Conservation (phyloP, 192 early-diverging fungal species). For the Allomyces javanicus region DNA sequence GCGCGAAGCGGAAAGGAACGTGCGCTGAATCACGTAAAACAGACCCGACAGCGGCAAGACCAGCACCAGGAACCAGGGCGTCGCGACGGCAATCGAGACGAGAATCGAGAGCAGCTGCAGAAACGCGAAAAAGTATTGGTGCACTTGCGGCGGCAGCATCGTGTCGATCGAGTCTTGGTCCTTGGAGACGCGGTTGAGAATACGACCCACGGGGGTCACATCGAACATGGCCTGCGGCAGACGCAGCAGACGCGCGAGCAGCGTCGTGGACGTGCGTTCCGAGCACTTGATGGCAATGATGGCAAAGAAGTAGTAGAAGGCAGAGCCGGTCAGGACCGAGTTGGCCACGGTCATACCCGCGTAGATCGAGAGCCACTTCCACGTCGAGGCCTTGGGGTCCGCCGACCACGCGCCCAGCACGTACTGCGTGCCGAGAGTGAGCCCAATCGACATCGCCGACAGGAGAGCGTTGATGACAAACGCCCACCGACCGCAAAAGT, state of each 20-base stretch:
- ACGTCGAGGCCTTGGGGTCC: neutral
- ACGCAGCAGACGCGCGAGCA: neutral
- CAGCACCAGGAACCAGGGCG: neutral
- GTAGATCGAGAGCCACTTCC: neutral
- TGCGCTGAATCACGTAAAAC: neutral
- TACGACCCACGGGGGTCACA: slow-evolving; percentile 55
- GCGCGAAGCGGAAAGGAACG: neutral
- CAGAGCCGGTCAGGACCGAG: neutral
- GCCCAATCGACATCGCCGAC: neutral
- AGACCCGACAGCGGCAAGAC: neutral
- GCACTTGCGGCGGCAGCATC: slow-evolving; percentile 20
- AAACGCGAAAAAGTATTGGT: neutral
- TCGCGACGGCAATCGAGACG: neutral
- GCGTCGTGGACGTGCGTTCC: neutral
- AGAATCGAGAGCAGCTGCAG: neutral
- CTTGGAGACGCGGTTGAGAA: slow-evolving; percentile 76
- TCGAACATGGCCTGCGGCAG: neutral
- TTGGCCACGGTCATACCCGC: neutral
- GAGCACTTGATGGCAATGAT: neutral
- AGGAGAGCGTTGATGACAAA: neutral
- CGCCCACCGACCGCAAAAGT: neutral
- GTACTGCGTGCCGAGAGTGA: neutral
- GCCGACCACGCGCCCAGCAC: neutral
- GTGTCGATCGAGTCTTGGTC: slow-evolving; percentile 68
- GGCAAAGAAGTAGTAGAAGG: neutral